These are phyloP conservation scores for Senna tora DNA, from an alignment of 306 rosid species.

Conservation along the genomic window DNA sequence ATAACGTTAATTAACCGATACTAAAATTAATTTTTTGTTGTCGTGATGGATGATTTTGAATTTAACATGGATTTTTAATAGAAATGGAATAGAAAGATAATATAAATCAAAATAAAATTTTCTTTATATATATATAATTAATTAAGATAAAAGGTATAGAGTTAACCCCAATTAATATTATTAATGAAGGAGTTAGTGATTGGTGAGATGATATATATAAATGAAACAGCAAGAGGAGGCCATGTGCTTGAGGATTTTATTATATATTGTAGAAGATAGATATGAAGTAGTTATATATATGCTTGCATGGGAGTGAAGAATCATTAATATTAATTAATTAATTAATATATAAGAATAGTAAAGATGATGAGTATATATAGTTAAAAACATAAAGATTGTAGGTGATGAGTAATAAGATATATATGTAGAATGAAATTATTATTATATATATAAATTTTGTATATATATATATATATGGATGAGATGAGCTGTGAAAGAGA, in stretches of 20 bases:
- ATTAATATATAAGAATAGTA: slow-evolving; percentile 14
- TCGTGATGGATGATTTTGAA: no score
- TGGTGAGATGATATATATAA: slow-evolving; percentile 35
- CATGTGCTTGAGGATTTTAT: slow-evolving; percentile 44
- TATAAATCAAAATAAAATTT: neutral
- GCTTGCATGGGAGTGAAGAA: slow-evolving; percentile 34
- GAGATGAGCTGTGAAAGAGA: slow-evolving; percentile 52
- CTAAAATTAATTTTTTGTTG: no score
- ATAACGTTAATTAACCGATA: no score
- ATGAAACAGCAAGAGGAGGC: slow-evolving; percentile 17
- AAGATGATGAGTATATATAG: neutral
- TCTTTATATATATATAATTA: neutral
- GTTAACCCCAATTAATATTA: slow-evolving; percentile 24
- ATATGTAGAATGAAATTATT: no score
- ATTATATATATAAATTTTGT: no score
- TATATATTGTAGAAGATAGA: neutral
- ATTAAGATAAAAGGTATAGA: slow-evolving; percentile 29
- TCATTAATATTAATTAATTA: no score
- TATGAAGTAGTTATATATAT: slow-evolving; percentile 28
- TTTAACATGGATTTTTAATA: no score
- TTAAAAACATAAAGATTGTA: slow-evolving; percentile 7
- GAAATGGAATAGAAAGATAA: neutral
- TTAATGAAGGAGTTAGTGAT: slow-evolving; percentile 34
- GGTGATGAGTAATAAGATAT: slow-evolving; percentile 31
- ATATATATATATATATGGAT: no score